phyloP scores from a whole-genome alignment of 192 early-diverging fungal species.

The Geranomyces variabilis region DNA sequence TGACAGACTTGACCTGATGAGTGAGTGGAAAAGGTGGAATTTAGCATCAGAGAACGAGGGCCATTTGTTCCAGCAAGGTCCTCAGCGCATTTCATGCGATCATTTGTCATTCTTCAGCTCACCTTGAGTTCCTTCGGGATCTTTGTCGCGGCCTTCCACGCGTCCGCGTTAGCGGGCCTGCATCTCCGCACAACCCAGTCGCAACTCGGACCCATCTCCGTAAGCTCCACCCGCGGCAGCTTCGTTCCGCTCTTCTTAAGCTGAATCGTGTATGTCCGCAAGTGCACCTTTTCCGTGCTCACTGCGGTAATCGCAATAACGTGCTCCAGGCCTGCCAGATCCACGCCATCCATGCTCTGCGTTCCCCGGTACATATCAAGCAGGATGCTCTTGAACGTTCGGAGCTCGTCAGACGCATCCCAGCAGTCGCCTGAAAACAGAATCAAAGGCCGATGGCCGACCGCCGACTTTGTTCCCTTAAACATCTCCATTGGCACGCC shows the following conservation, averaged over 20 bases:
- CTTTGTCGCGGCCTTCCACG: constrained; percentile 79
- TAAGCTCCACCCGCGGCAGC: constrained; percentile 86
- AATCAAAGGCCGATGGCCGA: constrained; percentile 88
- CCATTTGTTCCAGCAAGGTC: too few relatives aligned
- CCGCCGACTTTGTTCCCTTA: constrained; percentile 60
- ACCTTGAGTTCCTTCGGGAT: constrained; percentile 89
- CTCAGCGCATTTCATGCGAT: too few relatives aligned
- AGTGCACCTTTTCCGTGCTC: constrained; percentile 68
- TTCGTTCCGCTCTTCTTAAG: constrained; percentile 85
- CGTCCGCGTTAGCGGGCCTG: constrained; percentile 71
- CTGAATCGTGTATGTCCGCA: constrained; percentile 79
- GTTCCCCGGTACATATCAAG: constrained; percentile 91
- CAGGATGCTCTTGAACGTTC: constrained; percentile 79
- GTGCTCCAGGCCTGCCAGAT: constrained; percentile 87
- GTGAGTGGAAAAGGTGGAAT: constrained; percentile 3
- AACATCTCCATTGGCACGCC: constrained; percentile 72
- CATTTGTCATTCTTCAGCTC: too few relatives aligned
- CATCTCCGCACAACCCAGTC: constrained; percentile 81
- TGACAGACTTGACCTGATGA: constrained; percentile 75
- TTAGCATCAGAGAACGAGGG: too few relatives aligned
- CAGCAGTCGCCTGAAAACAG: constrained; percentile 91
- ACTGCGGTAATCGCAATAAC: constrained; percentile 81
- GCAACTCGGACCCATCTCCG: constrained; percentile 90
- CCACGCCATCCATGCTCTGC: constrained; percentile 65
- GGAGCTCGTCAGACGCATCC: constrained; percentile 68